phyloP scores from a whole-genome alignment of 2,329 filamentous ascomycete species.

The Lachnellula subtilissima region DNA sequence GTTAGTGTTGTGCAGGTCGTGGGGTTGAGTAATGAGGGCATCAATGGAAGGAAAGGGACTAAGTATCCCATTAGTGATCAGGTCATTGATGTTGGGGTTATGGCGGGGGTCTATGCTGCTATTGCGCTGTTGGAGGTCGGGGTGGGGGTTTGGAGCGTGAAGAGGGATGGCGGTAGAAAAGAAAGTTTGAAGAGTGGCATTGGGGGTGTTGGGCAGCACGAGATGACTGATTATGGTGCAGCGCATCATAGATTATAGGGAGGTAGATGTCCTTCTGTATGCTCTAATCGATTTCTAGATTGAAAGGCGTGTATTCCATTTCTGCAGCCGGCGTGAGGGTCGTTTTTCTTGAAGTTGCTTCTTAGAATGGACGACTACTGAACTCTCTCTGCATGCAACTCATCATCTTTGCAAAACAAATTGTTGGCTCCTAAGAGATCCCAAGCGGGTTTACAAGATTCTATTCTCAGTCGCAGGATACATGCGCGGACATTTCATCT shows the following conservation, averaged over 20 bases:
- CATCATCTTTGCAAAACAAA: too few relatives aligned
- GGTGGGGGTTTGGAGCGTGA: slow-evolving; percentile 19
- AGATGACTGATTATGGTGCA: slow-evolving; percentile 2
- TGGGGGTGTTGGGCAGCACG: background rate
- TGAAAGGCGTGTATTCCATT: too few relatives aligned
- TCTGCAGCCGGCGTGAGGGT: too few relatives aligned
- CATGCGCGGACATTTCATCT: too few relatives aligned
- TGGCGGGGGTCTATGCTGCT: slow-evolving; percentile 32
- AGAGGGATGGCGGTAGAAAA: slow-evolving; percentile 4
- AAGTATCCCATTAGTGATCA: slow-evolving; percentile 33
- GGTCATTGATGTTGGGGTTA: slow-evolving; percentile 31
- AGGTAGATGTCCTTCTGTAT: background rate
- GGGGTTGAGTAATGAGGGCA: slow-evolving; percentile 29
- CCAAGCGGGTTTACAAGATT: too few relatives aligned
- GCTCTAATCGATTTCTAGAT: too few relatives aligned
- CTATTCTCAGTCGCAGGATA: too few relatives aligned
- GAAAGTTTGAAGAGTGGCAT: slow-evolving; percentile 6
- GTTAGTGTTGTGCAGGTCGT: slow-evolving; percentile 29
- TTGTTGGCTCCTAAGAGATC: too few relatives aligned
- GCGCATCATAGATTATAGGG: background rate
- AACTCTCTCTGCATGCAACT: too few relatives aligned
- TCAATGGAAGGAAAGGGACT: slow-evolving; percentile 21
- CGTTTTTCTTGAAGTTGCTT: too few relatives aligned
- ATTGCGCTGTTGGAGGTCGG: slow-evolving; percentile 27
- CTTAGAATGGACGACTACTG: too few relatives aligned